Evolutionary conservation across 2,329 filamentous ascomycete genomes (phyloP).

Genomic region (Fusarium tupiense): DNA sequence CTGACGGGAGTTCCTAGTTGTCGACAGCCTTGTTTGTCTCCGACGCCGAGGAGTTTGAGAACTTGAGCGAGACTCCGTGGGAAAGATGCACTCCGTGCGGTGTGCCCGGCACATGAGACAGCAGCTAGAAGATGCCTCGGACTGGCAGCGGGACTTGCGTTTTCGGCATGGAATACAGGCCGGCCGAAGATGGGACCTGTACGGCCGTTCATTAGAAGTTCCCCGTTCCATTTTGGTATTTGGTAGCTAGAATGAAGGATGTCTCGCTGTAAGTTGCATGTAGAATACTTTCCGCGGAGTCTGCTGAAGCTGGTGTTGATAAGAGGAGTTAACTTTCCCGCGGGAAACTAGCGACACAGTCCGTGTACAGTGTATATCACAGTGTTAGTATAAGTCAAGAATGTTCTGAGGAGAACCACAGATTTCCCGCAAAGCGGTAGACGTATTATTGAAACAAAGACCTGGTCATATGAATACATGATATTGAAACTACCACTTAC

Average conservation of each 20-base stretch:
- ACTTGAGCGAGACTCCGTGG: slow-evolving; percentile 47
- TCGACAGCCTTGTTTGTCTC: slow-evolving; percentile 7
- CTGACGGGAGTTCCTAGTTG: neutral
- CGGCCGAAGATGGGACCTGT: slow-evolving; percentile 69
- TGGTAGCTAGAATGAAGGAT: neutral
- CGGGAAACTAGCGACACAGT: neutral
- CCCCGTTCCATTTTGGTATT: neutral
- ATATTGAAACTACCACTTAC: neutral
- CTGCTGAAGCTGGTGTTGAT: neutral
- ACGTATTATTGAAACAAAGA: neutral
- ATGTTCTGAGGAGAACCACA: neutral
- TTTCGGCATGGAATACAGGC: slow-evolving; percentile 69
- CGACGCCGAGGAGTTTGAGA: slow-evolving; percentile 29
- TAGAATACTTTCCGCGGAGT: neutral
- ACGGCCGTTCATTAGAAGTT: slow-evolving; percentile 54
- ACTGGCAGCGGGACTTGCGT: slow-evolving; percentile 69
- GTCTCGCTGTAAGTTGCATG: neutral
- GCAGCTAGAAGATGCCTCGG: slow-evolving; percentile 58
- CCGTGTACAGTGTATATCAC: neutral
- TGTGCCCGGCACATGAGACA: slow-evolving; percentile 69
- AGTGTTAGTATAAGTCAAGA: neutral
- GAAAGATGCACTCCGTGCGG: slow-evolving; percentile 65
- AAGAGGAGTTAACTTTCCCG: neutral
- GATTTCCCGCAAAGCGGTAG: too few relatives aligned
- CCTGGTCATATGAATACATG: neutral